Conservation (phyloP, 2,329 filamentous ascomycete genomes). For the Trichophyton simii region DNA sequence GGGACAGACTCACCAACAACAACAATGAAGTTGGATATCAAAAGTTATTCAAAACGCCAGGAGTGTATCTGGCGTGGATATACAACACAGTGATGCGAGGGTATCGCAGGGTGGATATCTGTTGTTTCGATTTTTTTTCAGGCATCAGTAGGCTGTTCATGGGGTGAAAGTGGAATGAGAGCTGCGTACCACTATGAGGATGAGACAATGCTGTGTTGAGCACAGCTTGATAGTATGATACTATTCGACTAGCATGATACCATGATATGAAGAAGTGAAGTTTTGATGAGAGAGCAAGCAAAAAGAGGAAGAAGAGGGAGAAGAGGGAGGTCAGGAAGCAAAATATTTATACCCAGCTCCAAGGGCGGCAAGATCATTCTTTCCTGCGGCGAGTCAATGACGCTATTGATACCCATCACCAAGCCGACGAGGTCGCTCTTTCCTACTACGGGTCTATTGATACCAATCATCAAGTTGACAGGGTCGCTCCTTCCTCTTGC, state of each 20-base stretch:
- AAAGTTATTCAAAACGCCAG: background rate
- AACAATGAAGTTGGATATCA: background rate
- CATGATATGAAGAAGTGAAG: background rate
- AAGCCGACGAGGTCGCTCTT: too few relatives aligned
- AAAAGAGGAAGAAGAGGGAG: background rate
- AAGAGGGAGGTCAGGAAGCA: background rate
- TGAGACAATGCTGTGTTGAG: background rate
- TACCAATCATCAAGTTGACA: background rate
- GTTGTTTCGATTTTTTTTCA: background rate
- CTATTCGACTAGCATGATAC: background rate
- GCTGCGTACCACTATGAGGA: background rate
- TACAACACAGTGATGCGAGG: background rate
- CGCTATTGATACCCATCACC: too few relatives aligned
- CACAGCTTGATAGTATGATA: background rate
- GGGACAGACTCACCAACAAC: background rate
- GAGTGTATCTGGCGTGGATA: background rate
- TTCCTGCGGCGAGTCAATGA: too few relatives aligned
- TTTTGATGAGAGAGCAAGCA: background rate
- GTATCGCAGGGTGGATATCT: background rate
- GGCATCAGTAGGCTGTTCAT: too few relatives aligned
- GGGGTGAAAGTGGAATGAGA: background rate
- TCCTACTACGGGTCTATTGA: too few relatives aligned
- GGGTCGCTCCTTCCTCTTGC: background rate
- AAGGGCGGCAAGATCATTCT: too few relatives aligned
- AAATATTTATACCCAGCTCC: background rate